These are phyloP conservation scores for Sporothrix phasma DNA, from an alignment of 2,329 filamentous ascomycete genomes.

Conservation along the genomic window DNA sequence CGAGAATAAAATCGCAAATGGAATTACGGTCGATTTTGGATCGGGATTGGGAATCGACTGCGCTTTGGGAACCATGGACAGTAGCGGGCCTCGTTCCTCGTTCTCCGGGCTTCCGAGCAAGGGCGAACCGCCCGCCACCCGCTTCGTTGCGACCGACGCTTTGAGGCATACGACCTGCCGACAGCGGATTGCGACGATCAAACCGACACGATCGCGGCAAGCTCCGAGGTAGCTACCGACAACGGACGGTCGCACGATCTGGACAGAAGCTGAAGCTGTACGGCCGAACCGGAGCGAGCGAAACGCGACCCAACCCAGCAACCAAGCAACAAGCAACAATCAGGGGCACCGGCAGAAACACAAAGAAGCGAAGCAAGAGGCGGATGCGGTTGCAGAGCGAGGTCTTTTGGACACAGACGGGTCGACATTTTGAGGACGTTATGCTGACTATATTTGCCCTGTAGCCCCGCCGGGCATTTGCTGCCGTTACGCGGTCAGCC, in stretches of 20 bases:
- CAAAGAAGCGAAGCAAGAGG: background rate
- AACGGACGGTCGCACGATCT: background rate
- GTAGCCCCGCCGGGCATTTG: constrained; percentile 40
- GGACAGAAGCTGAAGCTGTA: background rate
- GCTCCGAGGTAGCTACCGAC: background rate
- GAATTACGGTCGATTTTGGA: too few species aligned
- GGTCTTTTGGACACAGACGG: too few species aligned
- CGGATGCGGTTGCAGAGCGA: background rate
- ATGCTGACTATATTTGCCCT: background rate
- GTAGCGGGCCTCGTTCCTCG: background rate
- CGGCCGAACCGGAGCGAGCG: background rate
- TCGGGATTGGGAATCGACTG: background rate
- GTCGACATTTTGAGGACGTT: too few species aligned
- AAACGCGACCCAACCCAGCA: too few species aligned
- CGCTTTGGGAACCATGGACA: background rate
- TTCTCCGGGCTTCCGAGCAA: background rate
- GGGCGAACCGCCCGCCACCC: background rate
- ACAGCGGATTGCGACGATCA: background rate
- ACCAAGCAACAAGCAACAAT: background rate
- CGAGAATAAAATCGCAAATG: background rate
- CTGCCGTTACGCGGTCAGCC: constrained; percentile 28
- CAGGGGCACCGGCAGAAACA: background rate
- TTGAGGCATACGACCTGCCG: background rate
- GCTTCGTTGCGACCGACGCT: background rate
- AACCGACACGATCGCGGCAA: background rate